Conservation (phyloP, 768 basidiomycete genomes). For the Tephrocybe rancida region DNA sequence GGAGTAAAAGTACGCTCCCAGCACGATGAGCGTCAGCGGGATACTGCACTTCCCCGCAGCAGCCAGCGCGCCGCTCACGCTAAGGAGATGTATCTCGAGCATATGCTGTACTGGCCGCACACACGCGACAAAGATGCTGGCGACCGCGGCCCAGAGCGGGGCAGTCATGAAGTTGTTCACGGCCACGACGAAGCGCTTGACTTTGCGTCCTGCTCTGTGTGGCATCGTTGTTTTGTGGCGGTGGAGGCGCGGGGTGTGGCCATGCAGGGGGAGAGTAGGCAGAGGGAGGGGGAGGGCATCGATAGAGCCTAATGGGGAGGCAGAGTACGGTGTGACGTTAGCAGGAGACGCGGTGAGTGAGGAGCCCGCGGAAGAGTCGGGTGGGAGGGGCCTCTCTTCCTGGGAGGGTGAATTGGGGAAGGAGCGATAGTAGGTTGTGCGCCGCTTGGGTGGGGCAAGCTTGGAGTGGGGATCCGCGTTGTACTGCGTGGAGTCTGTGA, state of each 20-base stretch:
- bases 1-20: conserved; percentile 88
- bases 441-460: conserved; percentile 6
- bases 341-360: conserved; percentile 1
- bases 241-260: not conserved
- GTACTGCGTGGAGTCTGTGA: not conserved
- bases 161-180: conserved; percentile 84
- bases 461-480: not conserved
- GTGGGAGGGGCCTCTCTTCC: not conserved
- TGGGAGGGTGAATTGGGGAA: conserved; percentile 22
- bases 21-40: conserved; percentile 87
- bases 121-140: conserved; percentile 78
- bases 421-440: conserved; percentile 20
- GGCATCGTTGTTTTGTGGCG: not conserved
- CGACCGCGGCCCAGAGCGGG: conserved; percentile 79
- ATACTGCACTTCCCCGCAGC: conserved; percentile 79
- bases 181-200: conserved; percentile 33
- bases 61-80: conserved; percentile 68
- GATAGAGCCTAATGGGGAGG: conserved; percentile 1
- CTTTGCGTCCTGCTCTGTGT: conserved; percentile 20
- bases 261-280: not conserved
- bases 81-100: conserved; percentile 63
- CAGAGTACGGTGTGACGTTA: conserved; percentile 14
- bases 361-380: conserved; percentile 9
- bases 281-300: conserved; percentile 4
- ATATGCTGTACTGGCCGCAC: conserved; percentile 73